Evolutionary conservation across 2,329 filamentous ascomycete species (phyloP), one percentile per base, ranked within the genome.

Genomic region (Trichophyton simii): DNA sequence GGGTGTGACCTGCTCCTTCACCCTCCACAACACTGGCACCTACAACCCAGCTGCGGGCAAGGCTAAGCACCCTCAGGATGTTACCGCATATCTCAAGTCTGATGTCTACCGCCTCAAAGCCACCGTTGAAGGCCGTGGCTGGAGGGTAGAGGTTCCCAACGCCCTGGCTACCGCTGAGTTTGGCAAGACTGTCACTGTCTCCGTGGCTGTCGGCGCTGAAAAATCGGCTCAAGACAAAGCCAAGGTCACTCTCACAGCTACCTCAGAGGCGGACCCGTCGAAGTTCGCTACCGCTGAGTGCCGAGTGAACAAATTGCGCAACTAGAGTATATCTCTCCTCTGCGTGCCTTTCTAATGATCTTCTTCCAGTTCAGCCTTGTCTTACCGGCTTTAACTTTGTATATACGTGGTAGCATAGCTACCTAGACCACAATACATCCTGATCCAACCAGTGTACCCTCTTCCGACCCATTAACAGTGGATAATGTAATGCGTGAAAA

Each of bases 91-190:
- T 50, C 25, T 64, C 18, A 64, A 65, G 42, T 63, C 60, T 3
- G 64, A 65, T 36, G 64, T 65, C n/a, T 65, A 65, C 61, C 61
- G 64, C 5, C 61, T 65, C 38, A 62, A 64, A 34, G 64, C 64
- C 52, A 57, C 36, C 3, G 64, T 65, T 4, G 25, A 62, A 11
- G 61, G 64, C 50, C 20, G 62, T 8, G 64, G 64, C 50, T 65
- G 64, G 64, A 64, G 58, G 34, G 64, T 64, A 2, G 64, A 65
- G 44, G 41, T 65, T 36, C 64, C 63, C 9, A 65, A 65, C 34
- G 64, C 64, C 8, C 48, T 65, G 11, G 50, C 64, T 22, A 58
- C 60, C 15, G 61, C 61, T 15, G 41, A 62, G 50, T 61, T 60
- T 61, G 64, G 61, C 36, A 25, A 63, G 50, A 61, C 63, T n/a